These are phyloP conservation scores for Russula griseocarnosa DNA, from an alignment of 768 basidiomycete species.

Conservation along the genomic window DNA sequence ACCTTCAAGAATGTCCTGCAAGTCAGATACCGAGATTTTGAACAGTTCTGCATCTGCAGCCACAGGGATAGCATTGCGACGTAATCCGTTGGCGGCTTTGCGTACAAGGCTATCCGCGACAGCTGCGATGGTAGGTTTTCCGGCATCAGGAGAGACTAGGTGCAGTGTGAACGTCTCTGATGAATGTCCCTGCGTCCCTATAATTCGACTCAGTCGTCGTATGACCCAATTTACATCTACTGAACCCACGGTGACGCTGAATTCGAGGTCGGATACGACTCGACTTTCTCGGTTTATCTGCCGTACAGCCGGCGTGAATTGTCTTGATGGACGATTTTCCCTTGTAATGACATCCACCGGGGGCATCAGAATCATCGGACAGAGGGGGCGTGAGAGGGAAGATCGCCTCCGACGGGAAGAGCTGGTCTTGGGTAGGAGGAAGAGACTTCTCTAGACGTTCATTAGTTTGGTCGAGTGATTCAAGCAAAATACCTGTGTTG, in stretches of 20 bases:
- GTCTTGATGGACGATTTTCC: conserved; percentile 14
- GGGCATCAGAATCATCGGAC: conserved; percentile 61
- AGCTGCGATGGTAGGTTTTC: conserved; percentile 27
- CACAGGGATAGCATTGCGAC: conserved; percentile 3
- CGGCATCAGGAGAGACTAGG: conserved; percentile 25
- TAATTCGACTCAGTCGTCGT: neutral
- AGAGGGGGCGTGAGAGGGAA: conserved; percentile 76
- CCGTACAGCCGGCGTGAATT: neutral
- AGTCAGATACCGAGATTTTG: conserved; percentile 35
- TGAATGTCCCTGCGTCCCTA: conserved; percentile 6
- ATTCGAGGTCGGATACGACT: conserved; percentile 13
- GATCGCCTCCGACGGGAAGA: conserved; percentile 52
- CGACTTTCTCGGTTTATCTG: conserved; percentile 13
- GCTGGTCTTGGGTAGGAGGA: conserved; percentile 27
- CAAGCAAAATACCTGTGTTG: conserved; percentile 26
- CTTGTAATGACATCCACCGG: conserved; percentile 6
- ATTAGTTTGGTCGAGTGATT: conserved; percentile 1
- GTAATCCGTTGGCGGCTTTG: neutral
- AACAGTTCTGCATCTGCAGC: conserved; percentile 37
- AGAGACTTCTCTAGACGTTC: conserved; percentile 36
- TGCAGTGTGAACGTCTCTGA: conserved; percentile 20
- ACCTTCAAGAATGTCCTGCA: conserved; percentile 61
- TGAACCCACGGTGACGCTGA: conserved; percentile 25
- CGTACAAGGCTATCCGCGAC: conserved; percentile 23
- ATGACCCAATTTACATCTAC: neutral